Evolutionary conservation across 768 basidiomycete genomes (phyloP).

Genomic region (Artomyces pyxidatus): DNA sequence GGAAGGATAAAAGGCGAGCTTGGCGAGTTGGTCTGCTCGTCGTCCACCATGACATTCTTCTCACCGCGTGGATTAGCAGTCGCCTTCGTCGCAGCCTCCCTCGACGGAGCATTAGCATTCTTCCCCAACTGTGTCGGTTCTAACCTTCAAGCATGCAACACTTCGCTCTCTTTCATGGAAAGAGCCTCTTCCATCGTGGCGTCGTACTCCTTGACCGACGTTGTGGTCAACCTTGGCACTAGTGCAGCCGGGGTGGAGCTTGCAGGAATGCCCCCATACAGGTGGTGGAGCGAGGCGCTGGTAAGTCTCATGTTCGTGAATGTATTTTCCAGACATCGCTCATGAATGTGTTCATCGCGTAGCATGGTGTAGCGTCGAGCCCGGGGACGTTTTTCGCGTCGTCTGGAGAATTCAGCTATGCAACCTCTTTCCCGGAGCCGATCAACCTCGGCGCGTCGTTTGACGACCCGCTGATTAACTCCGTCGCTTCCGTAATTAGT

Average conservation of each 20-base stretch:
- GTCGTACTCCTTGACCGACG: conserved; percentile 41
- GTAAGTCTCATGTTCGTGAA: neutral
- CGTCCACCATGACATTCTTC: too few relatives aligned
- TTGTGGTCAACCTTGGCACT: conserved; percentile 44
- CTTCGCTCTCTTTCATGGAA: conserved; percentile 32
- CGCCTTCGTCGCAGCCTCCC: too few relatives aligned
- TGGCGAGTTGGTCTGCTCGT: too few relatives aligned
- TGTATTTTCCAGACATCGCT: neutral
- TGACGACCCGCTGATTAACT: conserved; percentile 43
- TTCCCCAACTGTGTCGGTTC: too few relatives aligned
- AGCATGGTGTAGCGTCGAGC: conserved; percentile 45
- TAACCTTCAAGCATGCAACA: too few relatives aligned
- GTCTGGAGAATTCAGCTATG: conserved; percentile 44
- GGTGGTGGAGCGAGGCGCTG: conserved; percentile 55
- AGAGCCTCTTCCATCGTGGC: conserved; percentile 43
- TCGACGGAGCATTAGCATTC: too few relatives aligned
- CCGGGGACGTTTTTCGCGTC: conserved; percentile 43
- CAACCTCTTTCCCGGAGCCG: conserved; percentile 52
- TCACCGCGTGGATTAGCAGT: too few relatives aligned
- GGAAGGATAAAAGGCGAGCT: too few relatives aligned
- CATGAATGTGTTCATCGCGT: neutral
- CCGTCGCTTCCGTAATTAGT: conserved; percentile 42
- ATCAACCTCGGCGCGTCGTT: conserved; percentile 48
- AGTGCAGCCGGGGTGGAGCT: conserved; percentile 43
- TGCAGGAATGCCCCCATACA: conserved; percentile 44